These are phyloP conservation scores for Mortierella sp. DNA, from an alignment of 371 early-diverging fungal species.

Conservation along the genomic window DNA sequence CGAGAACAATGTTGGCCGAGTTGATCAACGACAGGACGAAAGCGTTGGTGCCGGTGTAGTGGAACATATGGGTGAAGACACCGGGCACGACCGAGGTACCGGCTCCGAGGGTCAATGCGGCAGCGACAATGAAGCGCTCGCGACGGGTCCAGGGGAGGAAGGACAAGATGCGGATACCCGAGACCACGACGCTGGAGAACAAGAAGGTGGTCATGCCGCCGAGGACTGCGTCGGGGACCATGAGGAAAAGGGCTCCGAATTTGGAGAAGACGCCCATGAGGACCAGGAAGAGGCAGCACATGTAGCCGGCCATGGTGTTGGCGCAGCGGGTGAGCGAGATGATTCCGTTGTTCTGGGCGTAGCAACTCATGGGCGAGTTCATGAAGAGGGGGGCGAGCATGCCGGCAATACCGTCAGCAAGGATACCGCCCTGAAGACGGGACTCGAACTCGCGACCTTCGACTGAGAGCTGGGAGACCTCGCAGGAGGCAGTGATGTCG, in stretches of 20 bases:
- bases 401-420: constrained; percentile 73
- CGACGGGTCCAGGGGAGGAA: constrained; percentile 76
- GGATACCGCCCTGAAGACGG: constrained; percentile 76
- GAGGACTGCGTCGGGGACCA: constrained; percentile 67
- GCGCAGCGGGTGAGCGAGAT: constrained; percentile 75
- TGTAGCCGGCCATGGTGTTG: constrained; percentile 73
- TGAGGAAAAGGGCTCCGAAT: constrained; percentile 72
- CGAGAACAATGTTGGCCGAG: constrained; percentile 69
- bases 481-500: constrained; percentile 78
- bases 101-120: constrained; percentile 63
- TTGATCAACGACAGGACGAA: constrained; percentile 65
- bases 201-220: constrained; percentile 74
- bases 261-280: constrained; percentile 74
- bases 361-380: constrained; percentile 71
- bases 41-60: constrained; percentile 64
- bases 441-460: constrained; percentile 71
- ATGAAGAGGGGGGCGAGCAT: constrained; percentile 71
- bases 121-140: constrained; percentile 64
- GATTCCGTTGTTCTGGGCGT: constrained; percentile 78
- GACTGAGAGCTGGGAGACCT: constrained; percentile 72
- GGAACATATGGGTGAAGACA: constrained; percentile 72
- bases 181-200: constrained; percentile 72
- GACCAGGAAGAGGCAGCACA: constrained; percentile 70
- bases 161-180: constrained; percentile 75
- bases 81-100: constrained; percentile 69